These are phyloP conservation scores for Candolleomyces aberdarensis DNA, from an alignment of 768 basidiomycete species.

Conservation along the genomic window DNA sequence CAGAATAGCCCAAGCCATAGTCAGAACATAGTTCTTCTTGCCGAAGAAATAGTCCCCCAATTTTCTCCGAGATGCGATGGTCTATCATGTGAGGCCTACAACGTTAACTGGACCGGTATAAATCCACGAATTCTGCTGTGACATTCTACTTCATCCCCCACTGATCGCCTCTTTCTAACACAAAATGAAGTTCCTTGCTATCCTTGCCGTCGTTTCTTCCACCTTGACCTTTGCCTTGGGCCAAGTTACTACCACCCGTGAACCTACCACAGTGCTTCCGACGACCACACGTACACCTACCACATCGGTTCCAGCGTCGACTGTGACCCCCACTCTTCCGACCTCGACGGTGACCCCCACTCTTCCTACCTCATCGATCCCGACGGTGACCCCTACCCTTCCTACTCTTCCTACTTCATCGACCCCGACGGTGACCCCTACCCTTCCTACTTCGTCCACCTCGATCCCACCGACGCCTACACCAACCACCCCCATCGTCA, in stretches of 20 bases:
- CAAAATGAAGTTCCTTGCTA: constrained; percentile 31
- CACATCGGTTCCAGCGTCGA: background rate
- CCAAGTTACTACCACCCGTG: background rate
- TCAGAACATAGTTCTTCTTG: background rate
- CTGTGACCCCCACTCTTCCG: background rate
- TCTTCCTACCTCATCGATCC: background rate
- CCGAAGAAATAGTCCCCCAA: background rate
- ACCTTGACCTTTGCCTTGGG: background rate
- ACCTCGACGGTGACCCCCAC: background rate
- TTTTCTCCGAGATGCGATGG: no score
- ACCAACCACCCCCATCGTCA: constrained; percentile 10
- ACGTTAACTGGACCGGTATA: no score
- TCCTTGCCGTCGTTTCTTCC: constrained; percentile 17
- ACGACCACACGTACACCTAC: background rate
- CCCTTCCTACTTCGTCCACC: background rate
- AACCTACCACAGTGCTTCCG: background rate
- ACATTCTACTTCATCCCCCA: no score
- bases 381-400: background rate
- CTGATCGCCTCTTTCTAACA: background rate
- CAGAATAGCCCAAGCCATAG: background rate
- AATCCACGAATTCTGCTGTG: no score
- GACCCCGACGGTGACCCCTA: background rate
- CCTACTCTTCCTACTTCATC: background rate
- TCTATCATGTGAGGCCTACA: no score
- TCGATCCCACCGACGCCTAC: constrained; percentile 16